Evolutionary conservation across 306 rosid species (phyloP).

Genomic region (Lathyrus sativus): DNA sequence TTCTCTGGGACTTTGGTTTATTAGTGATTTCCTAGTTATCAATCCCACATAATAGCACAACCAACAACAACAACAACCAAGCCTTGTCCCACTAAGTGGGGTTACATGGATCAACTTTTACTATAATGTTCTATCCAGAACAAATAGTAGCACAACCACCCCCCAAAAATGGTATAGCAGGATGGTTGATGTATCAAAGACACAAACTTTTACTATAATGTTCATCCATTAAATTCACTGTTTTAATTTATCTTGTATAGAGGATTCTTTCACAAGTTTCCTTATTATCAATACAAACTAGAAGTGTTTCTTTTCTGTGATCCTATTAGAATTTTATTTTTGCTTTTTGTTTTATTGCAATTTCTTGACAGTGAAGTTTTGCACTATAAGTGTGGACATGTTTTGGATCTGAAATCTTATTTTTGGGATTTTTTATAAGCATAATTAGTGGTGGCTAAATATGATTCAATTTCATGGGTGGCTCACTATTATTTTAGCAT

Average conservation of each 20-base stretch:
- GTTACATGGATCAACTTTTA: too few species aligned
- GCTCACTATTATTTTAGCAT: slow-evolving; percentile 30
- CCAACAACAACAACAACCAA: not conserved
- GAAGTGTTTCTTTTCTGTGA: not conserved
- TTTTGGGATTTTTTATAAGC: not conserved
- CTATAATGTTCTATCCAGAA: too few species aligned
- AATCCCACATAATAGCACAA: not conserved
- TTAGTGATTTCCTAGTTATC: slow-evolving; percentile 7
- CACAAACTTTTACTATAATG: too few species aligned
- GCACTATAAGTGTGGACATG: not conserved
- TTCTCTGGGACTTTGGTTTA: slow-evolving; percentile 18
- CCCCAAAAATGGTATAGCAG: not conserved
- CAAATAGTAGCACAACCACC: not conserved
- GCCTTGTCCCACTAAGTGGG: too few species aligned
- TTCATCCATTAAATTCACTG: slow-evolving; percentile 4
- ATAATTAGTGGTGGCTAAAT: slow-evolving; percentile 6
- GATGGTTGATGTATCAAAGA: not conserved
- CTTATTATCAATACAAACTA: not conserved
- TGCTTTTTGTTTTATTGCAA: slow-evolving; percentile 9
- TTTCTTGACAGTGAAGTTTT: slow-evolving; percentile 1
- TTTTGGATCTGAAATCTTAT: not conserved
- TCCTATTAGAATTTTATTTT: not conserved
- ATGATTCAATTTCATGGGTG: slow-evolving; percentile 23
- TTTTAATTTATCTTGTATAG: not conserved
- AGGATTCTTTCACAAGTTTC: slow-evolving; percentile 1